These are phyloP conservation scores for Discostella pseudostelligera DNA, from an alignment of 108 stramenopile species.

Conservation along the genomic window DNA sequence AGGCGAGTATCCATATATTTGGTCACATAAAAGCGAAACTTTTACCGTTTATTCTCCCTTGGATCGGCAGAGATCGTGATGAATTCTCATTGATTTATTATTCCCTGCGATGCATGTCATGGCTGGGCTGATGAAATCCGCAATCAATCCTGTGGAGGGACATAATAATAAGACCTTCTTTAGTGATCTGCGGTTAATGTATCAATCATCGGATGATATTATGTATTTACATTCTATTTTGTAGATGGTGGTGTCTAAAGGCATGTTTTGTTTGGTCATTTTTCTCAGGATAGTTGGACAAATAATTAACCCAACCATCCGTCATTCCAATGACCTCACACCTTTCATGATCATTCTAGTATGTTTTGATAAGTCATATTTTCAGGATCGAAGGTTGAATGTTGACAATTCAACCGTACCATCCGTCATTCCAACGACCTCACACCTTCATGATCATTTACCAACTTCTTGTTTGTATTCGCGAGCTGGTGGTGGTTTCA, in stretches of 20 bases:
- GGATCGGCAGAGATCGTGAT: no score
- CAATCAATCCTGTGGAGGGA: no score
- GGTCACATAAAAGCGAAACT: no score
- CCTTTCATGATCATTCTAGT: background rate
- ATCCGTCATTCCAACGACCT: conserved; percentile 41
- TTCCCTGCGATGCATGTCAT: no score
- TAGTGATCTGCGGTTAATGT: no score
- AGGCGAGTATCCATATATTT: no score
- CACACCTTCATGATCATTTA: background rate
- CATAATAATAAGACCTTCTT: no score
- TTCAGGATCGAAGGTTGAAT: conserved; percentile 35
- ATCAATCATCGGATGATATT: no score
- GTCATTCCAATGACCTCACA: background rate
- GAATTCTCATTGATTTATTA: no score
- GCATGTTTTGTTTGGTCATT: background rate
- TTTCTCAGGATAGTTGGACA: no score
- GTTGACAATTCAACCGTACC: conserved; percentile 10
- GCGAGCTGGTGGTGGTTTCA: conserved; percentile 24
- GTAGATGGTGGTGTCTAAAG: background rate
- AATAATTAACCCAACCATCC: background rate
- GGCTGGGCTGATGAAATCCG: no score
- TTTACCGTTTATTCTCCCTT: no score
- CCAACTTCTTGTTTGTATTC: conserved; percentile 30
- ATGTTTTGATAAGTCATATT: conserved; percentile 13
- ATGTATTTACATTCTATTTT: background rate